Conservation (phyloP, 129 eudicot species). For the Sambucus nigra region DNA sequence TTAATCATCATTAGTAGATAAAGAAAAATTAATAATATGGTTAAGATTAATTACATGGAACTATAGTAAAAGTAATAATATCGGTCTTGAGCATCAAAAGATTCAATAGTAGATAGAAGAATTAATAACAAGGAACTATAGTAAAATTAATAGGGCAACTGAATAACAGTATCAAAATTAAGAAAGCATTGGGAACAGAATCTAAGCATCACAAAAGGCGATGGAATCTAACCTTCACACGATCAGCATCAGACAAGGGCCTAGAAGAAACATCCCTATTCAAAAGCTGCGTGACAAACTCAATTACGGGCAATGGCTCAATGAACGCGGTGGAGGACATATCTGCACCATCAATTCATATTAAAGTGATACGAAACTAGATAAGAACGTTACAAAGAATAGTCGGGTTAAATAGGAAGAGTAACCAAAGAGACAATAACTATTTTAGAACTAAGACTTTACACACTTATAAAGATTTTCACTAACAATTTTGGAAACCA, state of each 20-base stretch:
- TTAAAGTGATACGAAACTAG: not conserved
- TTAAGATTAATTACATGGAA: too few relatives aligned
- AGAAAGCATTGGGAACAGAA: not conserved
- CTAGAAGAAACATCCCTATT: constrained; percentile 70
- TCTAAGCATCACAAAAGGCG: constrained; percentile 68
- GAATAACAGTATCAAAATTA: not conserved
- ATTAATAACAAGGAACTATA: not conserved
- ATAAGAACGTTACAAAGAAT: not conserved
- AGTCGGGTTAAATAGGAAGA: not conserved
- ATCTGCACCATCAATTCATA: constrained; percentile 34
- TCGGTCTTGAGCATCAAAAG: too few relatives aligned
- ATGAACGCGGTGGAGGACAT: constrained; percentile 98
- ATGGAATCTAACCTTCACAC: constrained; percentile 83
- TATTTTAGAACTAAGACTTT: not conserved
- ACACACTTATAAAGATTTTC: not conserved
- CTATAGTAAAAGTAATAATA: too few relatives aligned
- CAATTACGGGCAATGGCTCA: constrained; percentile 87
- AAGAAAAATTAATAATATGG: too few relatives aligned
- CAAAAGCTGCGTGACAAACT: constrained; percentile 66
- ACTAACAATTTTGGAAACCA: not conserved
- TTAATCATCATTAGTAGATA: too few relatives aligned
- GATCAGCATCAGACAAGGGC: constrained; percentile 84
- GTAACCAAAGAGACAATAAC: not conserved
- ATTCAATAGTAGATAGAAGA: too few relatives aligned
- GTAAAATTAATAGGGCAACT: not conserved